phyloP scores from a whole-genome alignment of 768 basidiomycete species.

The Mycena venus region DNA sequence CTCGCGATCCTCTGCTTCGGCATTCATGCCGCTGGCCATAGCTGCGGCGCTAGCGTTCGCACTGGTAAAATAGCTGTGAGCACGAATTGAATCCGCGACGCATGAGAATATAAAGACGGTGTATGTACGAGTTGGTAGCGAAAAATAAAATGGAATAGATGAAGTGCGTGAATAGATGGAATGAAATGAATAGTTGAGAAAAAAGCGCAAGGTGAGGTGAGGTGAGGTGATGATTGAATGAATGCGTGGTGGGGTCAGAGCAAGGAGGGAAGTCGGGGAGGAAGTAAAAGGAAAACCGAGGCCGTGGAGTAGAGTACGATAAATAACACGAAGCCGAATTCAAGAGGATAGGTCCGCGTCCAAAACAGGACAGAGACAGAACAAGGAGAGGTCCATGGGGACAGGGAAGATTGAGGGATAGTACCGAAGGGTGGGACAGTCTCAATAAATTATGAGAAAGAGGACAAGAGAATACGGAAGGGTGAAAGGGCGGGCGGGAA shows the following conservation, averaged over 20 bases:
- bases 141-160: background rate
- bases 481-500: background rate
- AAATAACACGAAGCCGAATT: background rate
- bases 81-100: background rate
- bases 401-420: conserved; percentile 9
- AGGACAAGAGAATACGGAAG: background rate
- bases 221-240: background rate
- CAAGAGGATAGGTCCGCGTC: background rate
- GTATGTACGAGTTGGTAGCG: background rate
- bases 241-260: conserved; percentile 1
- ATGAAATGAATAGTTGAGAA: no score
- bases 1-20: conserved; percentile 25
- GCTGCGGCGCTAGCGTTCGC: conserved; percentile 5
- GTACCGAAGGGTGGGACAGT: background rate
- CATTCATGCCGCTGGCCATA: no score
- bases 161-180: no score
- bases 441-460: background rate
- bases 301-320: background rate
- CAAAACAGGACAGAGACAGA: background rate
- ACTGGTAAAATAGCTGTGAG: conserved; percentile 7
- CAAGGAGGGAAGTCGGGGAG: background rate
- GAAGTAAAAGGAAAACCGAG: no score
- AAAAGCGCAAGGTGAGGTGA: no score
- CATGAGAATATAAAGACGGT: background rate
- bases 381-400: conserved; percentile 34